Base-by-base conservation (phyloP, 139 green algal species). In the Micractinium conductrix region DNA sequence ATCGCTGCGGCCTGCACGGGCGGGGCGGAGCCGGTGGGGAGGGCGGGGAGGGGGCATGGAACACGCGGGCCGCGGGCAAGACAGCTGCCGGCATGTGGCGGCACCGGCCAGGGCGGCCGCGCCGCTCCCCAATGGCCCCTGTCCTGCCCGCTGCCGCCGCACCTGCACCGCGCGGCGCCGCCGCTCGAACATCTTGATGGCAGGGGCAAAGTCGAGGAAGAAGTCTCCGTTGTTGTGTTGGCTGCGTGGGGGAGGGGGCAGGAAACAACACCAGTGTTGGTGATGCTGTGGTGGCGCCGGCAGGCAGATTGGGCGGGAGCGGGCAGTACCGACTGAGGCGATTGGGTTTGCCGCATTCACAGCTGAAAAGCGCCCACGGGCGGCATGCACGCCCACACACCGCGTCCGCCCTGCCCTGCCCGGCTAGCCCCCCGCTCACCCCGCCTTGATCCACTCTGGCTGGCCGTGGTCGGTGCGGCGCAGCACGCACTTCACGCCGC, bases 401-500 rank as follows among this genome's bases (percentile, higher is more conserved):
- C n/a, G n/a, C n/a, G 19, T 21, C 53, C 53, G 2, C 53, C 53
- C 53, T 14, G 53, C 53, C 53, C 10, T 21, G 8, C 53, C 53
- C 53, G 19, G 5, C 53, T 5, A 5, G 6, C 2, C 5, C 53
- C 53, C 37, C 26, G 2, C 74, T 81, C 74, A 81, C 74, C 76
- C 78, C 1, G 60, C 78, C 78, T 90, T 90, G 62, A 90, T 71
- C 86, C 86, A 90, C 48, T 87, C 86, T 4, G 82, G 81, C 63
- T 72, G 73, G n/a, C 65, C 44, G 45, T 62, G 65, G 75, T 90
- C 82, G 24, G 82, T 82, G 67, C 86, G 80, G 40, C 84, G 79
- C 28, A 90, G 38, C 63, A 90, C 86, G 21, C 84, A 90, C 70
- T 89, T 87, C 28, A 89, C 28, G 42, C 85, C 85, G 38, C 76